phyloP scores from a whole-genome alignment of 371 early-diverging fungal genomes.

The Zancudomyces culisetae region DNA sequence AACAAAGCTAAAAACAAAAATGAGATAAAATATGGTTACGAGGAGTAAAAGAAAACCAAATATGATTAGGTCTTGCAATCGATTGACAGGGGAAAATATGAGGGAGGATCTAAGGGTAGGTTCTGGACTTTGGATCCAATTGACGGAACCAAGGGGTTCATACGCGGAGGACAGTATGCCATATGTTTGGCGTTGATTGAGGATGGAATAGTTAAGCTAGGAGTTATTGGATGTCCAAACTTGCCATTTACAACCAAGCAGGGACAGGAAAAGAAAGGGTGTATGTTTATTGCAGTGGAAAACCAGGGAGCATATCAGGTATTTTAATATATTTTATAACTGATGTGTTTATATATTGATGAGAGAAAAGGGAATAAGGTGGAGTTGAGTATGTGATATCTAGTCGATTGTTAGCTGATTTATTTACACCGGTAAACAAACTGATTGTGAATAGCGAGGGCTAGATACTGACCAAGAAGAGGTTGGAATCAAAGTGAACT shows the following conservation, averaged over 20 bases:
- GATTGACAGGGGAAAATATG: constrained; percentile 78
- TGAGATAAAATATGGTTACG: too few relatives aligned
- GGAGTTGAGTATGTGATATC: too few relatives aligned
- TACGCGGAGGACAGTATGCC: constrained; percentile 93
- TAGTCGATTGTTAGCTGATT: too few relatives aligned
- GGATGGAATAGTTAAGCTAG: constrained; percentile 73
- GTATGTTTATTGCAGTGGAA: constrained; percentile 56
- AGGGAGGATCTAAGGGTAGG: constrained; percentile 62
- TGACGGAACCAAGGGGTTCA: constrained; percentile 86
- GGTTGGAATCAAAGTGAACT: constrained; percentile 38
- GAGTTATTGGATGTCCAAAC: constrained; percentile 90
- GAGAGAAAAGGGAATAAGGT: too few relatives aligned
- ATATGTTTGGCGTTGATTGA: constrained; percentile 84
- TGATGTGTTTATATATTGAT: too few relatives aligned
- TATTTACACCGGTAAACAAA: not conserved
- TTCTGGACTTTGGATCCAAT: constrained; percentile 94
- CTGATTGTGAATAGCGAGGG: not conserved
- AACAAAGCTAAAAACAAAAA: too few relatives aligned
- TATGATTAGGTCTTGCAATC: constrained; percentile 47
- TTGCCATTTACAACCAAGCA: constrained; percentile 37
- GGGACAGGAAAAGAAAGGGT: constrained; percentile 46
- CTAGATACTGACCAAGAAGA: constrained; percentile 25
- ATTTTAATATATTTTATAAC: constrained; percentile 34
- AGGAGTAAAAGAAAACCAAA: too few relatives aligned
- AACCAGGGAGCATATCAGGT: constrained; percentile 83